Evolutionary conservation across 1,284 basidiomycete species (phyloP).

Genomic region (Microbotryomycetes sp.): DNA sequence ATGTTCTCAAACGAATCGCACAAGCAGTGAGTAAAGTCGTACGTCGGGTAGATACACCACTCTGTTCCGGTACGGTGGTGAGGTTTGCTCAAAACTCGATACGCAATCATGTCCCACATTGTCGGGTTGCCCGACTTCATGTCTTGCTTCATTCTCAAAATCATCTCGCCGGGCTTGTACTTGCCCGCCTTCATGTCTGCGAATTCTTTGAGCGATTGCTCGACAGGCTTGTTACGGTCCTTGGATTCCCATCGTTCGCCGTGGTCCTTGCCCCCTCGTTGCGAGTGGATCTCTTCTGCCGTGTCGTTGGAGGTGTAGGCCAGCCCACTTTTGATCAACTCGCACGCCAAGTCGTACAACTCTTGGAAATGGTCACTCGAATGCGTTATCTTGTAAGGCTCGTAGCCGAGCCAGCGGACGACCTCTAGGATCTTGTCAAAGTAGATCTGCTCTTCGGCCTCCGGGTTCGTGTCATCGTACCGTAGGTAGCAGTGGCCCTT

Average conservation of each 20-base stretch:
- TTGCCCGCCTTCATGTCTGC: conserved; percentile 86
- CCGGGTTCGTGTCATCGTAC: conserved; percentile 98
- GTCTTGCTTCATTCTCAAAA: conserved; percentile 97
- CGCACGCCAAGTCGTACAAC: conserved; percentile 82
- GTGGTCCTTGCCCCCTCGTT: conserved; percentile 72
- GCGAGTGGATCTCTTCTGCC: conserved; percentile 83
- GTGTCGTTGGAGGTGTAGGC: conserved; percentile 96
- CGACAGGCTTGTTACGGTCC: conserved; percentile 73
- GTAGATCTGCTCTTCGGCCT: conserved; percentile 91
- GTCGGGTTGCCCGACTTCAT: conserved; percentile 81
- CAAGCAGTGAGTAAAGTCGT: conserved; percentile 98
- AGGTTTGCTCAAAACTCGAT: conserved; percentile 80
- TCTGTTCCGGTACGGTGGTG: conserved; percentile 90
- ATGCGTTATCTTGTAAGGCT: conserved; percentile 98
- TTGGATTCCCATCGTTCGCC: conserved; percentile 78
- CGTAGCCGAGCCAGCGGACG: conserved; percentile 93
- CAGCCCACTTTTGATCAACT: conserved; percentile 81
- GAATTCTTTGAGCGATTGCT: conserved; percentile 82
- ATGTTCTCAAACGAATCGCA: conserved; percentile 99
- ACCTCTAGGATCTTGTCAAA: conserved; percentile 96
- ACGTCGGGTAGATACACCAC: conserved; percentile 86
- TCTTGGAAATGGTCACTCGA: conserved; percentile 94
- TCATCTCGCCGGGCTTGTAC: conserved; percentile 83
- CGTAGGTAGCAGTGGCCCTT: conserved; percentile 86
- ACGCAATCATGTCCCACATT: conserved; percentile 99